Conservation (phyloP, 208 protist genomes). For the Trypanosoma rangeli region DNA sequence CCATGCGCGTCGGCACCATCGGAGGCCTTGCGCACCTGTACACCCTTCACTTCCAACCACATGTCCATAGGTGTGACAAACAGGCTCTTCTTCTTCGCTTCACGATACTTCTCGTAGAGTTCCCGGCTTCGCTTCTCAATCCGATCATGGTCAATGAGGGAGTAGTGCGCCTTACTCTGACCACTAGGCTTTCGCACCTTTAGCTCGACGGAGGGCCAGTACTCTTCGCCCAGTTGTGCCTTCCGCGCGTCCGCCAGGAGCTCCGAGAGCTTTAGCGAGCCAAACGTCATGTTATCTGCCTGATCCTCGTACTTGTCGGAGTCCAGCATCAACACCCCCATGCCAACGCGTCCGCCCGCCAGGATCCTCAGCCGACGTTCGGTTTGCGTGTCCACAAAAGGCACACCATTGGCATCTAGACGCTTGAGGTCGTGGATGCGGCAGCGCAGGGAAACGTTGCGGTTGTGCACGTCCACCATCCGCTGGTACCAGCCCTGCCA, state of each 20-base stretch:
- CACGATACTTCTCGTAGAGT: constrained; percentile 80
- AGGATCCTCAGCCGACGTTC: constrained; percentile 85
- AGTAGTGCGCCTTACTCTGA: constrained; percentile 88
- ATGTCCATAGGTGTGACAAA: constrained; percentile 90
- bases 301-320: constrained; percentile 91
- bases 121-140: constrained; percentile 78
- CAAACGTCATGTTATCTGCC: constrained; percentile 81
- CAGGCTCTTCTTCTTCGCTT: constrained; percentile 87
- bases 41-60: constrained; percentile 85
- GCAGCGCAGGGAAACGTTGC: constrained; percentile 85
- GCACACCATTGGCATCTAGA: constrained; percentile 66
- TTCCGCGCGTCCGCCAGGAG: constrained; percentile 88
- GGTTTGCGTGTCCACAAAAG: constrained; percentile 83
- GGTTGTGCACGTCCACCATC: constrained; percentile 89
- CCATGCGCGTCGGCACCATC: constrained; percentile 66
- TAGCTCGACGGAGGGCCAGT: constrained; percentile 89
- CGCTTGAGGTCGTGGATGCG: constrained; percentile 80
- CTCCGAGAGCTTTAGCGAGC: constrained; percentile 71
- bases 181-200: constrained; percentile 86
- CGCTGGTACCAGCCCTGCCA: constrained; percentile 92
- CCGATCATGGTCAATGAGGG: constrained; percentile 79
- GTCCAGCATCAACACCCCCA: constrained; percentile 88
- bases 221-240: constrained; percentile 84
- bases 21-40: constrained; percentile 64
- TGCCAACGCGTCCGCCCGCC: constrained; percentile 73